Percentiles rank a stretch among this genome's conserved stretches.
Evolutionary conservation across 2,329 filamentous ascomycete genomes (phyloP).

Genomic region (Venturia nashicola): DNA sequence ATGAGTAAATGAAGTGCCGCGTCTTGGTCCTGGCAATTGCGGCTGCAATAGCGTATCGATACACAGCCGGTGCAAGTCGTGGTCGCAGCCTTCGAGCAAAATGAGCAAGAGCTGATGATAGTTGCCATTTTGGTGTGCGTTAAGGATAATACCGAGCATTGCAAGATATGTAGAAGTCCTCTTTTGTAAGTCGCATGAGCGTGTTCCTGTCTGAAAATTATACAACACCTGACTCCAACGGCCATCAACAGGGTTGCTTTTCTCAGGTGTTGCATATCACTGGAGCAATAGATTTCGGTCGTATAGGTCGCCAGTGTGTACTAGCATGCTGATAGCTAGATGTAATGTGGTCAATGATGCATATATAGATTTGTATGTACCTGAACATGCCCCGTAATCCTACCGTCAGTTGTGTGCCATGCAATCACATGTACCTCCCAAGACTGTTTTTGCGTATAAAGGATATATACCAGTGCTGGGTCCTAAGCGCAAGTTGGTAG

Average conservation of each 20-base stretch:
- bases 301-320: too few relatives aligned
- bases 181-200: not conserved
- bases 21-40: slow-evolving; percentile 10
- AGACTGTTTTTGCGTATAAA: too few relatives aligned
- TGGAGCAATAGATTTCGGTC: not conserved
- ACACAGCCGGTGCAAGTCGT: slow-evolving; percentile 8
- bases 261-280: not conserved
- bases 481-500: too few relatives aligned
- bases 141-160: not conserved
- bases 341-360: not conserved
- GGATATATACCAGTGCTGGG: too few relatives aligned
- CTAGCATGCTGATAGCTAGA: not conserved
- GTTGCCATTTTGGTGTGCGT: not conserved
- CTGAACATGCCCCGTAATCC: not conserved
- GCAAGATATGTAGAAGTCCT: not conserved
- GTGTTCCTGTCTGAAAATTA: not conserved
- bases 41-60: slow-evolving; percentile 11
- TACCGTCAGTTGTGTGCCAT: not conserved
- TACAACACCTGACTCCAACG: not conserved
- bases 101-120: not conserved
- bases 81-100: not conserved
- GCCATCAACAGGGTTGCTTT: not conserved
- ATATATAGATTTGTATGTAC: not conserved
- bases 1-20: slow-evolving; percentile 10
- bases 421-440: too few relatives aligned